phyloP scores from a whole-genome alignment of 1,139 yeast species.

The Kodamaea fungicola region DNA sequence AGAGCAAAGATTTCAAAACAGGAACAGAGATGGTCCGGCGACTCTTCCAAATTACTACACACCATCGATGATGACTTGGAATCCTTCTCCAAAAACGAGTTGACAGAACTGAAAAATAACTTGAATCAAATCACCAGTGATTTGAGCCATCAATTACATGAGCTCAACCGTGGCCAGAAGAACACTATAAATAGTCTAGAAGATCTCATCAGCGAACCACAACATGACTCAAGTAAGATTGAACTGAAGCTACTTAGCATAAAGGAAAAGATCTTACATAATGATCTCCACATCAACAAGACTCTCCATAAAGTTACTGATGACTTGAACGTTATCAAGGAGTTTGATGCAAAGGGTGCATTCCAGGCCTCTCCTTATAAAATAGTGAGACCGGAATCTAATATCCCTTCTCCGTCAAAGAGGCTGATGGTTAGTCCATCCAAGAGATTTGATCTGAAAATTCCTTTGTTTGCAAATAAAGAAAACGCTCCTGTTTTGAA shows the following conservation, averaged over 20 bases:
- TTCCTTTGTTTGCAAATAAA: slow-evolving; percentile 10
- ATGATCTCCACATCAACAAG: slow-evolving; percentile 9
- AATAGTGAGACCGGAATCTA: background rate
- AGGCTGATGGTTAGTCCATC: slow-evolving; percentile 1
- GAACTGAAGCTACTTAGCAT: slow-evolving; percentile 7
- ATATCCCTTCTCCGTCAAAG: slow-evolving; percentile 2
- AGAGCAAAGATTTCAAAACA: slow-evolving; percentile 5
- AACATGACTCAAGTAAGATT: slow-evolving; percentile 2
- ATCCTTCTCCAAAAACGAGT: background rate
- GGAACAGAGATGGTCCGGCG: slow-evolving; percentile 9
- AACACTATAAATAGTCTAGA: slow-evolving; percentile 4
- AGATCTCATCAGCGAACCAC: slow-evolving; percentile 3
- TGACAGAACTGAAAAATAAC: background rate
- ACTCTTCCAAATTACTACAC: slow-evolving; percentile 4
- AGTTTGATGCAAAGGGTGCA: slow-evolving; percentile 10
- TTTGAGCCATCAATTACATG: slow-evolving; percentile 4
- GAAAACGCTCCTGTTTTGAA: slow-evolving; percentile 12
- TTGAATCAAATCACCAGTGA: slow-evolving; percentile 3
- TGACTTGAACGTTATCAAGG: slow-evolving; percentile 12
- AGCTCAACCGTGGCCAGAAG: slow-evolving; percentile 4
- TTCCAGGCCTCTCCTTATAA: slow-evolving; percentile 9
- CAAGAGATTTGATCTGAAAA: slow-evolving; percentile 2
- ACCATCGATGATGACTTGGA: slow-evolving; percentile 1
- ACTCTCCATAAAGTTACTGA: slow-evolving; percentile 8
- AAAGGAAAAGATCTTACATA: slow-evolving; percentile 8